Percentiles rank a stretch among this genome's conserved stretches.
phyloP scores from a whole-genome alignment of 1,139 yeast species.

The Blastobotrys malaysiensis region DNA sequence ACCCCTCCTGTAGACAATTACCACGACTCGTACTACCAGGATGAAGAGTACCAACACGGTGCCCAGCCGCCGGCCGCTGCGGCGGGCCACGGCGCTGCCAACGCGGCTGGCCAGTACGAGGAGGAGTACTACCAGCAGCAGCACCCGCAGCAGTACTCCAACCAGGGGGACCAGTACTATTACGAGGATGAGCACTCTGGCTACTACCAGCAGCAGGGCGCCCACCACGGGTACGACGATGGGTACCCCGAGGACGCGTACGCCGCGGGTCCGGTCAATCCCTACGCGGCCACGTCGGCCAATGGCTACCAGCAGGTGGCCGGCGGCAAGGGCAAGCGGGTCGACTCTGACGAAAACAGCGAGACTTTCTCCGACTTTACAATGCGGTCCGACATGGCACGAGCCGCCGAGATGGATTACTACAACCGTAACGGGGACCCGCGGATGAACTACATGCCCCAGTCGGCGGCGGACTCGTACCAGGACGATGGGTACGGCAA shows the following conservation, averaged over 20 bases:
- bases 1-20: conserved; percentile 11
- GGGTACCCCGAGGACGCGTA: conserved; percentile 35
- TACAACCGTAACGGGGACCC: conserved; percentile 36
- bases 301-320: conserved; percentile 27
- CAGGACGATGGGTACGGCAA: conserved; percentile 29
- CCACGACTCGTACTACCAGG: conserved; percentile 34
- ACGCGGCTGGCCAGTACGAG: conserved; percentile 21
- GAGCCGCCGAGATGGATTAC: conserved; percentile 37
- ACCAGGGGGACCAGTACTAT: conserved; percentile 26
- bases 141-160: conserved; percentile 19
- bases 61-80: not conserved
- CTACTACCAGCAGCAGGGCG: conserved; percentile 28
- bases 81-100: not conserved
- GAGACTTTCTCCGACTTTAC: conserved; percentile 43
- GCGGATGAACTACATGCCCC: conserved; percentile 26
- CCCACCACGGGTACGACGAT: conserved; percentile 28
- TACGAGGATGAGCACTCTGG: conserved; percentile 24
- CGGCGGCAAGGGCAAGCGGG: conserved; percentile 26
- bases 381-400: conserved; percentile 39
- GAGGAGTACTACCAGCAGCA: conserved; percentile 32
- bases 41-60: conserved; percentile 26
- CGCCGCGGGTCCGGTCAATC: conserved; percentile 31
- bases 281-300: conserved; percentile 26
- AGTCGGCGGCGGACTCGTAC: conserved; percentile 26
- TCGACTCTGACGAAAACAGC: conserved; percentile 36